phyloP scores from a whole-genome alignment of 805 yeast species.

The Danielia oregonensis region DNA sequence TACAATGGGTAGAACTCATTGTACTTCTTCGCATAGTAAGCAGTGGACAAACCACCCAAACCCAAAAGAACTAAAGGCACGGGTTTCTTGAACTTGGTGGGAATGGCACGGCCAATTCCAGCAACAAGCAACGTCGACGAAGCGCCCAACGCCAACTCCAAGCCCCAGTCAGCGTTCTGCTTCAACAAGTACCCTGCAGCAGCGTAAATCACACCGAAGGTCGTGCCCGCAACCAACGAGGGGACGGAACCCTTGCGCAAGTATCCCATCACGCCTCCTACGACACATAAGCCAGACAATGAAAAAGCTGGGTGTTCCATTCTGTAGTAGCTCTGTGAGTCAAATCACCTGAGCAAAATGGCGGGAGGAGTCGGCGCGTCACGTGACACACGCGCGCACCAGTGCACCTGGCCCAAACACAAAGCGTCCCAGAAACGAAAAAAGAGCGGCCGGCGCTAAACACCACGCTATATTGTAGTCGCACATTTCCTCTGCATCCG shows the following conservation, averaged over 20 bases:
- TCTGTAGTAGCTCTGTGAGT: too few species aligned
- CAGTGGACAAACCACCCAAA: conserved; percentile 60
- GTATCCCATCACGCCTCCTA: conserved; percentile 73
- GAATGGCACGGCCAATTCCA: conserved; percentile 67
- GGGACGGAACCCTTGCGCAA: conserved; percentile 68
- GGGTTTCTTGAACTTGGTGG: conserved; percentile 61
- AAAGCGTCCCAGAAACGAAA: too few species aligned
- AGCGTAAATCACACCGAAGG: conserved; percentile 59
- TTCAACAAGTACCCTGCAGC: conserved; percentile 70
- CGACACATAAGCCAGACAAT: conserved; percentile 60
- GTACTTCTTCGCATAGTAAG: conserved; percentile 73
- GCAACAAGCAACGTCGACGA: conserved; percentile 65
- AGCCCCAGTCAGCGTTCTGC: conserved; percentile 72
- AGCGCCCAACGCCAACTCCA: conserved; percentile 74
- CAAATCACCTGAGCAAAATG: not conserved
- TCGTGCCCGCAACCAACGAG: conserved; percentile 72
- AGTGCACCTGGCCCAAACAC: too few species aligned
- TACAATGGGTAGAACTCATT: conserved; percentile 54
- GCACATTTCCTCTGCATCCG: too few species aligned
- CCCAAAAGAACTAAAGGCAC: conserved; percentile 65
- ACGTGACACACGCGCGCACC: too few species aligned
- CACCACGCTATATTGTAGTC: too few species aligned
- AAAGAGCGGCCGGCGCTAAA: too few species aligned
- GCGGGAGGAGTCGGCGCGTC: too few species aligned
- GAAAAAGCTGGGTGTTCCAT: conserved; percentile 80